Percentiles rank a stretch among this genome's conserved stretches.
Evolutionary conservation across 306 rosid genomes (phyloP).

Genomic region (Oemleria cerasiformis): DNA sequence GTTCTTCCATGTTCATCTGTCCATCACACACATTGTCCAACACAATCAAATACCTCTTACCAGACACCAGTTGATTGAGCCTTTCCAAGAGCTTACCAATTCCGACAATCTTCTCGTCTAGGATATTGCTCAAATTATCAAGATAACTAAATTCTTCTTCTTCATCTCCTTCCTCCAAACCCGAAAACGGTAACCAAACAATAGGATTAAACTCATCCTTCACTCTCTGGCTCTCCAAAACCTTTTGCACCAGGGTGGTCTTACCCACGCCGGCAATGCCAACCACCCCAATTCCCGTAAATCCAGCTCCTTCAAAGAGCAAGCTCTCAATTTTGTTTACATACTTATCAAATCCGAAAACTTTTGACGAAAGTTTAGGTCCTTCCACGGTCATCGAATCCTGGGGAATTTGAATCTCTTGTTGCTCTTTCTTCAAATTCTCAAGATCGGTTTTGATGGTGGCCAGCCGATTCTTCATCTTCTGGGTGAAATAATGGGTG

Average conservation of each 20-base stretch:
- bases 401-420: too few species aligned
- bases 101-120: neutral
- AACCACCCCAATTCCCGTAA: slow-evolving; percentile 14
- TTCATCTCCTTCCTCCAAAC: neutral
- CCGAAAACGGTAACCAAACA: neutral
- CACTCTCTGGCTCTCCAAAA: neutral
- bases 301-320: neutral
- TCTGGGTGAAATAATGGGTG: neutral
- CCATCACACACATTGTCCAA: slow-evolving; percentile 10
- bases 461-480: neutral
- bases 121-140: neutral
- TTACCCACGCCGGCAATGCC: slow-evolving; percentile 23
- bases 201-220: neutral
- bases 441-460: too few species aligned
- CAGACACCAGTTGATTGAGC: neutral
- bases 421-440: too few species aligned
- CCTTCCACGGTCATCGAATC: too few species aligned
- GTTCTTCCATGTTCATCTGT: neutral
- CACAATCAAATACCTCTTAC: slow-evolving; percentile 8
- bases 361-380: too few species aligned
- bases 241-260: neutral
- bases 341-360: neutral
- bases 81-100: neutral
- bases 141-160: neutral
- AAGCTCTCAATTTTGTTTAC: neutral